A percentile compares a stretch with the other conserved stretches of the same genome.
These are phyloP conservation scores for Paracoccidioides brasiliensis DNA, from an alignment of 2,329 filamentous ascomycete genomes.

Conservation along the genomic window DNA sequence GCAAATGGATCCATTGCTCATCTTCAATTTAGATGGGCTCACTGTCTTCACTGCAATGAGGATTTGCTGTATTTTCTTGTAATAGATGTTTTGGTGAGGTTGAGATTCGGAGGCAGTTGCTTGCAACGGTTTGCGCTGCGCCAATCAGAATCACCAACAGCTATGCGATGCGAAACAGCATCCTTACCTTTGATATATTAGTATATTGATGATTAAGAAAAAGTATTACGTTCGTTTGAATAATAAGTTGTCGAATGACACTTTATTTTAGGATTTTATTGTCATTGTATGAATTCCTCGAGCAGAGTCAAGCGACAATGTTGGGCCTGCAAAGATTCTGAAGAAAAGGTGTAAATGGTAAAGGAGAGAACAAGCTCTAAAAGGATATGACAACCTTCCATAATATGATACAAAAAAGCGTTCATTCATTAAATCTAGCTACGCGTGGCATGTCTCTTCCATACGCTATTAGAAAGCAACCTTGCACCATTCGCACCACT, in stretches of 20 bases:
- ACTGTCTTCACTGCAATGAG: not conserved
- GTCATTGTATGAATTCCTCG: no score
- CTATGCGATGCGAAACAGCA: no score
- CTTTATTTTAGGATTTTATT: no score
- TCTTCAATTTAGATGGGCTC: conserved; percentile 7
- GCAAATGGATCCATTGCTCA: conserved; percentile 12
- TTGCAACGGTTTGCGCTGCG: not conserved
- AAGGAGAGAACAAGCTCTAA: not conserved
- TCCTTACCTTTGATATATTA: no score
- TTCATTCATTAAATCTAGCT: not conserved
- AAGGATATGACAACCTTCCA: not conserved
- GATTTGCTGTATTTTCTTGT: not conserved
- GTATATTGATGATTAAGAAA: no score
- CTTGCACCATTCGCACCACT: not conserved
- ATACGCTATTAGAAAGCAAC: not conserved
- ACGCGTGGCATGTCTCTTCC: not conserved
- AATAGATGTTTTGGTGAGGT: not conserved
- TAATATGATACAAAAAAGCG: not conserved
- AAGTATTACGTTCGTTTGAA: no score
- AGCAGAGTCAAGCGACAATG: no score
- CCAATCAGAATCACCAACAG: not conserved
- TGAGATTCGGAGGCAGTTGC: not conserved
- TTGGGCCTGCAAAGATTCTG: no score
- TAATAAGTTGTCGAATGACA: no score
- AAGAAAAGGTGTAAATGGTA: no score